These are phyloP conservation scores for Cajanus cajan DNA, from an alignment of 306 rosid species.

Conservation along the genomic window DNA sequence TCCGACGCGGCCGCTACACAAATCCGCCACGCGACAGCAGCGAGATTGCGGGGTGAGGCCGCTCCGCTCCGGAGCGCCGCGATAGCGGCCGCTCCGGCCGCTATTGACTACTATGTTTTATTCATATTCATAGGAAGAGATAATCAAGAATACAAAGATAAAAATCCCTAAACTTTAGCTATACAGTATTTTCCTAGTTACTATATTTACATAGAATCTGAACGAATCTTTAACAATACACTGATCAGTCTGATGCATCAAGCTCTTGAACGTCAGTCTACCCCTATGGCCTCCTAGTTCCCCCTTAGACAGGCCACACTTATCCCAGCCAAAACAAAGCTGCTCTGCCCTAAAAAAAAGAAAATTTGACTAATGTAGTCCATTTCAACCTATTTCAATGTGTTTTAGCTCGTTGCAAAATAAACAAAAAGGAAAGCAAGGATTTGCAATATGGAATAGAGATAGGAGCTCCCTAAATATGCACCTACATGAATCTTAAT, in stretches of 20 bases:
- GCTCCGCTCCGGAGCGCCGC: too few species aligned
- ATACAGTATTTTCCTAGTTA: too few species aligned
- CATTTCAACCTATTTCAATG: not conserved
- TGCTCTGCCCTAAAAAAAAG: not conserved
- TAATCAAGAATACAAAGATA: too few species aligned
- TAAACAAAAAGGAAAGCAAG: not conserved
- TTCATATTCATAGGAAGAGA: too few species aligned
- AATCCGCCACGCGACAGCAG: too few species aligned
- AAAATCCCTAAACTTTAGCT: too few species aligned
- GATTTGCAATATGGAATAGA: not conserved
- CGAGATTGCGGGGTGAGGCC: too few species aligned
- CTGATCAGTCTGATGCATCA: not conserved
- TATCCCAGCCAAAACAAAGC: not conserved
- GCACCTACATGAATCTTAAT: not conserved
- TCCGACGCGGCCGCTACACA: too few species aligned
- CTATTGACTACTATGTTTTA: too few species aligned
- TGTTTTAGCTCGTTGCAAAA: not conserved
- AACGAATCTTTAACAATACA: too few species aligned
- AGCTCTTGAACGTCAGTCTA: not conserved
- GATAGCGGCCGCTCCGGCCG: too few species aligned
- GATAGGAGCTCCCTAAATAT: not conserved
- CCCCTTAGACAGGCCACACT: not conserved
- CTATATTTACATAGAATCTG: too few species aligned
- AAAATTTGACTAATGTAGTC: not conserved
- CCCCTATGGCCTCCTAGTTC: not conserved